phyloP scores from a whole-genome alignment of 2,329 filamentous ascomycete genomes.

The Aureobasidium sp. region DNA sequence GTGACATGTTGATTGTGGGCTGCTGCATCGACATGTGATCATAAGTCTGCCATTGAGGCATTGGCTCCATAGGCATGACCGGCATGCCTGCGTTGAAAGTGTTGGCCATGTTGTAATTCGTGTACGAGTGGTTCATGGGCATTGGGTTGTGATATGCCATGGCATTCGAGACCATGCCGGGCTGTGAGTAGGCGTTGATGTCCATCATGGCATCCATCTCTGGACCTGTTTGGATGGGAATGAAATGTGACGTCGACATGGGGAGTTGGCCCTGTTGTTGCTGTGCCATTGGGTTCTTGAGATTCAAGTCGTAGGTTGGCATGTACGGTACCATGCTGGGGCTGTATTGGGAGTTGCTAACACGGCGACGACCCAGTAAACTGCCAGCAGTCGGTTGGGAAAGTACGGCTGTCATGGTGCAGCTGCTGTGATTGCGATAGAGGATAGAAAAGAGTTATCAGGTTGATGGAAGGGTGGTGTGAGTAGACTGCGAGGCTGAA shows the following conservation, averaged over 20 bases:
- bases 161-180: conserved; percentile 1
- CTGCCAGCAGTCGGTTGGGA: conserved; percentile 1
- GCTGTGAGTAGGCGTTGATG: neutral
- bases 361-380: conserved; percentile 1
- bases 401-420: neutral
- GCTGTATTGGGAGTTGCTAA: neutral
- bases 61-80: neutral
- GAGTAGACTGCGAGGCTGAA: neutral
- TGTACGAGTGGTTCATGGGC: conserved; percentile 1
- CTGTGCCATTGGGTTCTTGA: neutral
- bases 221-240: neutral
- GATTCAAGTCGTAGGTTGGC: conserved; percentile 5
- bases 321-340: neutral
- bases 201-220: conserved; percentile 9
- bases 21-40: conserved; percentile 1
- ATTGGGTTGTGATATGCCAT: conserved; percentile 9
- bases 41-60: conserved; percentile 6
- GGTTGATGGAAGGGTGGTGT: neutral
- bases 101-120: conserved; percentile 6
- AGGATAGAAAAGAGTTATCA: neutral
- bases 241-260: neutral
- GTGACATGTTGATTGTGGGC: conserved; percentile 12
- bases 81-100: conserved; percentile 9
- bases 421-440: neutral
- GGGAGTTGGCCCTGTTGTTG: neutral